A percentile compares a stretch with the other conserved stretches of the same genome.
phyloP scores from a whole-genome alignment of 371 early-diverging fungal species.

The Mucor mucedo region DNA sequence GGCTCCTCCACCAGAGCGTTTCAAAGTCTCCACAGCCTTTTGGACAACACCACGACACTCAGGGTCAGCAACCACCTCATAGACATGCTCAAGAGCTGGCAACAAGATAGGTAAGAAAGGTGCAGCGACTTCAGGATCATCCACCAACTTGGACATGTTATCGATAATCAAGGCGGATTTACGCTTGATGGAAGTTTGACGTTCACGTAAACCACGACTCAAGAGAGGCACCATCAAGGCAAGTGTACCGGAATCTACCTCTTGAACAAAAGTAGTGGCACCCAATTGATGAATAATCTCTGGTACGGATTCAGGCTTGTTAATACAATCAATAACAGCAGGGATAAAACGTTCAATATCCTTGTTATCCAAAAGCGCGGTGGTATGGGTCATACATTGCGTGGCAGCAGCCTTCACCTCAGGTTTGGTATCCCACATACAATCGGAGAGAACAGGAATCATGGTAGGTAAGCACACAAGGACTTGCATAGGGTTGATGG shows the following conservation, averaged over 20 bases:
- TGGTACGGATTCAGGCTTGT: constrained; percentile 67
- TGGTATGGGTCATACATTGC: constrained; percentile 56
- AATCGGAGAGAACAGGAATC: constrained; percentile 74
- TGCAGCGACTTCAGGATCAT: constrained; percentile 77
- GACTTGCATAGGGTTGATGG: constrained; percentile 64
- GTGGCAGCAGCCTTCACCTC: constrained; percentile 64
- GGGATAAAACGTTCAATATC: constrained; percentile 62
- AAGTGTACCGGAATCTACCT: constrained; percentile 79
- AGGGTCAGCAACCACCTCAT: constrained; percentile 79
- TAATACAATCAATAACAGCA: constrained; percentile 65
- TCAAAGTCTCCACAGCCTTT: constrained; percentile 50
- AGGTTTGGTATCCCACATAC: constrained; percentile 76
- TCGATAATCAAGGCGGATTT: constrained; percentile 85
- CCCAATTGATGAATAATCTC: constrained; percentile 70
- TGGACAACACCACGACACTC: constrained; percentile 73
- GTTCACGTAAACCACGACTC: constrained; percentile 74
- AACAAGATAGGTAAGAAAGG: constrained; percentile 82
- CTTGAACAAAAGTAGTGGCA: constrained; percentile 77
- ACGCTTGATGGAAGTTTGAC: constrained; percentile 71
- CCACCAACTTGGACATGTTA: constrained; percentile 86
- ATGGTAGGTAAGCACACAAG: constrained; percentile 65
- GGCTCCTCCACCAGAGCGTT: constrained; percentile 36
- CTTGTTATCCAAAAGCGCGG: constrained; percentile 34
- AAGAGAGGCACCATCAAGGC: constrained; percentile 83
- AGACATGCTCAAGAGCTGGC: constrained; percentile 76